Evolutionary conservation across 345 rosid species (phyloP), one percentile per base, ranked within the genome.

Genomic region (Citrus reticulata): DNA sequence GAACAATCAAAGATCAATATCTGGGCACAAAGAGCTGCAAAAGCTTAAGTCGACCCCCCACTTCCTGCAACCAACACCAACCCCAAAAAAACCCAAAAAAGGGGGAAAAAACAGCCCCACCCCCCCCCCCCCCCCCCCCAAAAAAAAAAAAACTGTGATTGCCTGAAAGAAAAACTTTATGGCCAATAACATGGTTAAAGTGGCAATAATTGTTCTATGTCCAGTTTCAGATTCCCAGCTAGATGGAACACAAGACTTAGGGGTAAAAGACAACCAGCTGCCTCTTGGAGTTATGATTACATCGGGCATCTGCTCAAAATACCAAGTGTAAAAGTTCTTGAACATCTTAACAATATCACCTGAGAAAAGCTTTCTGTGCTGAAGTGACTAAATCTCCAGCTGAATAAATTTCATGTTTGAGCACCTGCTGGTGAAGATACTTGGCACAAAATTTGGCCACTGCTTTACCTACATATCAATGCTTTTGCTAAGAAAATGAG

Each of bases 401-500:
- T 34, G 74, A 70, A 78, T 90, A 90, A 62, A 91, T 89, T 83
- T 93, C 91, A 78, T 85, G 85, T 77, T 80, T 81, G 46, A 89
- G 87, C 80, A 93, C 87, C 84, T 93, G 96, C 68, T 84, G 91
- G 84, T 93, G 96, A 67, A 93, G 92, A 88, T 81, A 89, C 88
- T 93, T 92, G 83, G 95, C 92, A 83, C 98, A 91, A 80, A 93
- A 93, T 84, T 90, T 93, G 68, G 98, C 89, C 71, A 93, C 96
- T 35, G 88, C 96, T 84, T 90, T 90, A 81, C 98, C 98, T 93
- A 81, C 76, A 83, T 37, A 83, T 70, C 40, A 46, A 51, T 25
- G 37, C 51, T 35, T 68, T 75, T 51, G 34, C 34, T n/a, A 46
- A 30, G 70, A 54, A 1, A 30, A 17, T 54, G 29, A 30, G 74